Percentiles rank a stretch among this genome's conserved stretches.
phyloP scores from a whole-genome alignment of 1,139 yeast species.

The Yamadazyma jaroonii region DNA sequence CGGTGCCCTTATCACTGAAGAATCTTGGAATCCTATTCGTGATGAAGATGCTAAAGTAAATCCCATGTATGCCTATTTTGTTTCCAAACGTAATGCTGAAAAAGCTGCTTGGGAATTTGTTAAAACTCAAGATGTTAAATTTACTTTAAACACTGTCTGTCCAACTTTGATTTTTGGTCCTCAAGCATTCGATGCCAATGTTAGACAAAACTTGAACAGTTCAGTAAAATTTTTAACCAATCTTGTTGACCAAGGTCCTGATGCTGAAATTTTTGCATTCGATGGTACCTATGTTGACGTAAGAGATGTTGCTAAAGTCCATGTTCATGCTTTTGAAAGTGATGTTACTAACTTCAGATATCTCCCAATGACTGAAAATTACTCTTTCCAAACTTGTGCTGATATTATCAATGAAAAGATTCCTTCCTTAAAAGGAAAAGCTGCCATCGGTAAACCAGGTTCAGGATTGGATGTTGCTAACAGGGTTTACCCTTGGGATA shows the following conservation, averaged over 20 bases:
- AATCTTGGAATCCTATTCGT: conserved; percentile 37
- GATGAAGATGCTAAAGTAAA: conserved; percentile 27
- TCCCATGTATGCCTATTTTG: conserved; percentile 25
- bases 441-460: conserved; percentile 42
- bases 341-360: conserved; percentile 31
- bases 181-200: conserved; percentile 28
- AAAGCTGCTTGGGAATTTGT: conserved; percentile 55
- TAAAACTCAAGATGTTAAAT: conserved; percentile 23
- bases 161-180: conserved; percentile 42
- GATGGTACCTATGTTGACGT: conserved; percentile 40
- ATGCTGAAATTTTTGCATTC: conserved; percentile 13
- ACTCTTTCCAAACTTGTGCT: conserved; percentile 32
- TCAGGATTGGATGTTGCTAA: conserved; percentile 23
- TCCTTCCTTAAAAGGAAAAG: conserved; percentile 32
- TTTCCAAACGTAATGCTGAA: conserved; percentile 32
- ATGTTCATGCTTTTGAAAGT: conserved; percentile 39
- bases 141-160: conserved; percentile 23
- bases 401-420: conserved; percentile 26
- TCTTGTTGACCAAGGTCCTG: conserved; percentile 13
- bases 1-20: conserved; percentile 20
- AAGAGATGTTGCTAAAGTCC: conserved; percentile 53
- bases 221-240: conserved; percentile 34
- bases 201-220: conserved; percentile 32
- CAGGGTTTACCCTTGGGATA: conserved; percentile 26
- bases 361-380: conserved; percentile 33